Percentiles rank a stretch among this genome's conserved stretches.
These are phyloP conservation scores for Geotrichum fermentans DNA, from an alignment of 1,139 yeast species.

Conservation along the genomic window DNA sequence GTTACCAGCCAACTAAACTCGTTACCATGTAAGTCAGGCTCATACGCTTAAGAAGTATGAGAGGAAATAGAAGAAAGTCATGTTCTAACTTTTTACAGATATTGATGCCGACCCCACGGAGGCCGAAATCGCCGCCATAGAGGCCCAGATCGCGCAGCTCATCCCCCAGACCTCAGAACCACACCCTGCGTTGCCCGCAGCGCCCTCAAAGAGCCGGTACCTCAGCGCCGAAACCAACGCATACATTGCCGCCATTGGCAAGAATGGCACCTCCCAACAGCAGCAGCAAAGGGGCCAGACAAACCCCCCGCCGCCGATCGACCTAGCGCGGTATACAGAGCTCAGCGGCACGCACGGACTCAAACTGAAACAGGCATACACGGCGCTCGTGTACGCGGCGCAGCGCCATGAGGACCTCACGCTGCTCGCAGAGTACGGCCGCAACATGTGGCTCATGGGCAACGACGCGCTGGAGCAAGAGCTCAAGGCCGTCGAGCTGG, in stretches of 20 bases:
- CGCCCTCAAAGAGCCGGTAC: neutral
- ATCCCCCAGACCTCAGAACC: conserved; percentile 14
- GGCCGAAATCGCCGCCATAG: conserved; percentile 24
- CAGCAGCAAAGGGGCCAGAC: too few species aligned
- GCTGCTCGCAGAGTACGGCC: conserved; percentile 31
- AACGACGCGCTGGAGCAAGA: conserved; percentile 32
- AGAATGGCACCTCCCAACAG: neutral
- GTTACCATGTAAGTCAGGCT: conserved; percentile 12
- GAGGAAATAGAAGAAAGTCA: too few species aligned
- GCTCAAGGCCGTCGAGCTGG: conserved; percentile 26
- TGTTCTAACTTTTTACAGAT: conserved; percentile 17
- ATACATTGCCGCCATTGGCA: conserved; percentile 2
- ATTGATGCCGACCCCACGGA: conserved; percentile 26
- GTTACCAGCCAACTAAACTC: conserved; percentile 17
- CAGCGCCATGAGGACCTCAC: conserved; percentile 32
- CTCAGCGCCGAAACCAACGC: neutral
- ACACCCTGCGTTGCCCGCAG: neutral
- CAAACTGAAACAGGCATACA: conserved; percentile 26
- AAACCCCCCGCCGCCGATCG: conserved; percentile 33
- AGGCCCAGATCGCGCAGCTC: conserved; percentile 19
- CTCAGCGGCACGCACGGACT: conserved; percentile 17
- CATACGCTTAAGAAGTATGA: too few species aligned
- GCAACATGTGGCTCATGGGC: conserved; percentile 36
- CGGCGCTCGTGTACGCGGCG: conserved; percentile 32
- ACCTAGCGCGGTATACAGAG: conserved; percentile 29